phyloP scores from a whole-genome alignment of 208 protist species.

The Blastocrithidia nonstop region DNA sequence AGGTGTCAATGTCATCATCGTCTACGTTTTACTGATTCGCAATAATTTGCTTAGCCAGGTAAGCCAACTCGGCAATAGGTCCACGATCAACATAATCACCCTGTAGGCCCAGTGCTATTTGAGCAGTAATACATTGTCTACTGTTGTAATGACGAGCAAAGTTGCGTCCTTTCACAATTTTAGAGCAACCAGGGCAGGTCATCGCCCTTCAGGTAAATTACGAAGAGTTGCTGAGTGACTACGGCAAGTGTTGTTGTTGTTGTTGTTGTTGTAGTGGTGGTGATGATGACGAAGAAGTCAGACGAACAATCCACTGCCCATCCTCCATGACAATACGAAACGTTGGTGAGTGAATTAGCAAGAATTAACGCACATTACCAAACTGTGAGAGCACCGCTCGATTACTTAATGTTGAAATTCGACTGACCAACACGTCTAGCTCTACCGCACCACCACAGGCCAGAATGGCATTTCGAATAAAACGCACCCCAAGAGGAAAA shows the following conservation, averaged over 20 bases:
- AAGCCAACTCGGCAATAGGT: conserved; percentile 71
- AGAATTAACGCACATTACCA: conserved; percentile 80
- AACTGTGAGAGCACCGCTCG: conserved; percentile 64
- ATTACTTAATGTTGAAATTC: conserved; percentile 63
- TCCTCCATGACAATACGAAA: conserved; percentile 64
- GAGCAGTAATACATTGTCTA: conserved; percentile 63
- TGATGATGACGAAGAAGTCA: conserved; percentile 11
- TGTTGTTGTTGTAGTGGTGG: neutral
- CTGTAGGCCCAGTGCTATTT: conserved; percentile 75
- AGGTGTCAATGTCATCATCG: conserved; percentile 66
- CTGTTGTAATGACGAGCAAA: conserved; percentile 74
- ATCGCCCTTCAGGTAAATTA: conserved; percentile 71
- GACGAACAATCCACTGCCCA: conserved; percentile 61
- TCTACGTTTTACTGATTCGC: conserved; percentile 29
- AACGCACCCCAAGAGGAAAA: conserved; percentile 80
- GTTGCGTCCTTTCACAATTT: conserved; percentile 72
- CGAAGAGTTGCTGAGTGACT: neutral
- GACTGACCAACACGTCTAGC: conserved; percentile 73
- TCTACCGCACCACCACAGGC: conserved; percentile 77
- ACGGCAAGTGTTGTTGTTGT: conserved; percentile 4
- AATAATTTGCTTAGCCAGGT: conserved; percentile 53
- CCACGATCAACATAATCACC: conserved; percentile 38
- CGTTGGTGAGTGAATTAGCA: conserved; percentile 78
- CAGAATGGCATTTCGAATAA: conserved; percentile 72
- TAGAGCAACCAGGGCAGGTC: conserved; percentile 70